Evolutionary conservation across 2,329 filamentous ascomycete genomes (phyloP), one percentile per base, ranked within the genome.

Genomic region (Botrytis cinerea): DNA sequence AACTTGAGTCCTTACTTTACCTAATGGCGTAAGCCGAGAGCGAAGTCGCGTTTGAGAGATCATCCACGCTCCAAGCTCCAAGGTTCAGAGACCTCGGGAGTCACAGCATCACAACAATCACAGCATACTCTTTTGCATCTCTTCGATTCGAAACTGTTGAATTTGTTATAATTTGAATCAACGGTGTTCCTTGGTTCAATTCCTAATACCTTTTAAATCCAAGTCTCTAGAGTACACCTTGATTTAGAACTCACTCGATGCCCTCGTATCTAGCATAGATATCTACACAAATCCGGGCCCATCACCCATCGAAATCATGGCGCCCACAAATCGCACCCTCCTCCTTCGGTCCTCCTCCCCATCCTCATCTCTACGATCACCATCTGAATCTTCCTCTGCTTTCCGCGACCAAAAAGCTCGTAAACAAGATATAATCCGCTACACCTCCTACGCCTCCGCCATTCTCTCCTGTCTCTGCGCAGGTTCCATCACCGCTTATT

Each of bases 401-500:
- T 45, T 54, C 32, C 61, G 46, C 40, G 25, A 57, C 1, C 66
- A 63, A 54, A 51, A 76, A 71, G 69, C 63, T 35, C 73, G 73
- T 67, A 73, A 77, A 40, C 77, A 75, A 67, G 75, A 81, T 57
- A 60, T 80, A 16, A 76, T 73, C 20, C 77, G 80, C 73, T 81
- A 81, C 76, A 73, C 87, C 63, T 86, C 89, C 72, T 89, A 90
- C 78, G 76, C 86, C 43, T 84, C 85, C 35, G 86, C 89, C 43
- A 85, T 90, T 45, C 75, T 89, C 25, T 85, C 86, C 25, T 85
- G 88, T 22, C 87, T 98, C 46, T 96, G 93, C 81, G 95, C 94
- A 45, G 96, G 95, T 75, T 97, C 93, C 79, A 93, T 98, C 80
- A 94, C 94, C 68, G 93, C 94, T 67, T 99, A 96, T 85, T 97